phyloP scores from a whole-genome alignment of 352 stramenopile genomes.

The Pythium aristosporum region DNA sequence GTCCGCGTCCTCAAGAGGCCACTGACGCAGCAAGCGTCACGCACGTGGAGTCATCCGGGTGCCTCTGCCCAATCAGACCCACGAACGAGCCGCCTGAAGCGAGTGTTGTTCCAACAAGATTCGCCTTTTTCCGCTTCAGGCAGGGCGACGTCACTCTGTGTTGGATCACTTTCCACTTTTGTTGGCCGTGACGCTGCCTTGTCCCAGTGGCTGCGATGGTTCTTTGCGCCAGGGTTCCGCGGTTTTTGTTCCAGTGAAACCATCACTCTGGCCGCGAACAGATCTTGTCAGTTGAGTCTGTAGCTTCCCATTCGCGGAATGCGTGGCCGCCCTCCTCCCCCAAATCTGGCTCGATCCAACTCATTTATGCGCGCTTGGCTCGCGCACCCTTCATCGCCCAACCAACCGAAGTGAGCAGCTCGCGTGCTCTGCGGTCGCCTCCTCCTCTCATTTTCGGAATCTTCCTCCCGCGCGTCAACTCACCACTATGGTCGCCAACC shows the following conservation, averaged over 20 bases:
- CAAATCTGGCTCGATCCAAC: constrained; percentile 8
- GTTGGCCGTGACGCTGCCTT: constrained; percentile 1
- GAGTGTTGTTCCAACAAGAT: constrained; percentile 8
- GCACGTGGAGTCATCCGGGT: not conserved
- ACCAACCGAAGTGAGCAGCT: not conserved
- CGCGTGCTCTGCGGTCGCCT: not conserved
- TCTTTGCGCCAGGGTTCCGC: constrained; percentile 3
- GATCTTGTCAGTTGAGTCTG: constrained; percentile 3
- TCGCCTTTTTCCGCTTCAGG: not conserved
- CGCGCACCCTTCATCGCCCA: not conserved
- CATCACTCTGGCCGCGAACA: constrained; percentile 11
- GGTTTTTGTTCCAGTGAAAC: constrained; percentile 11
- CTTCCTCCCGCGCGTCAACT: not conserved
- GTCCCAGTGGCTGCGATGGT: constrained; percentile 1
- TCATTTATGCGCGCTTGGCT: constrained; percentile 10
- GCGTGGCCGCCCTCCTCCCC: constrained; percentile 9
- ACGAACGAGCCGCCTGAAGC: not conserved
- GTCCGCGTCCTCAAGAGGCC: not conserved
- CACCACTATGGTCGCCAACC: constrained; percentile 6
- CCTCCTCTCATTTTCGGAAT: constrained; percentile 9
- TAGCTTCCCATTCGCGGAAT: not conserved
- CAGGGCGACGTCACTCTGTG: constrained; percentile 4
- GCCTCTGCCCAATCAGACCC: constrained; percentile 7
- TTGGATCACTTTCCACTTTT: not conserved
- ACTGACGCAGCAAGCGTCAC: constrained; percentile 13